phyloP scores from a whole-genome alignment of 2,329 filamentous ascomycete genomes.

The Exserohilum turcica region DNA sequence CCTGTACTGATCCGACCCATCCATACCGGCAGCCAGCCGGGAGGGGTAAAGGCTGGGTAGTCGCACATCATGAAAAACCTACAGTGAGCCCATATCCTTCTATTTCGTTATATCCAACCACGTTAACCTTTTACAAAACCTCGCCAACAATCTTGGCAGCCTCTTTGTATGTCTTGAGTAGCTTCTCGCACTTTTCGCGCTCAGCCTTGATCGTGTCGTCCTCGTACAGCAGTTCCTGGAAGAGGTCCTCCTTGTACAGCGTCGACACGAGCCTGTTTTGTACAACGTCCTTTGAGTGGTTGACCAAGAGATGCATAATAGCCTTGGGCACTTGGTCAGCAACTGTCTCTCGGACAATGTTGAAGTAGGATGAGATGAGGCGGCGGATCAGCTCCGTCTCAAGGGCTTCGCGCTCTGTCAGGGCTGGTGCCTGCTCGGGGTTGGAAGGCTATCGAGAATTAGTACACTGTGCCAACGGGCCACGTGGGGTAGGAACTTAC shows the following conservation, averaged over 20 bases:
- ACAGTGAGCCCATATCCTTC: slow-evolving; percentile 8
- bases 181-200: slow-evolving; percentile 96
- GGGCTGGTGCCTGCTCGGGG: slow-evolving; percentile 72
- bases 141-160: slow-evolving; percentile 98
- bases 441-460: slow-evolving; percentile 43
- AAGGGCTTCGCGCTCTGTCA: slow-evolving; percentile 94
- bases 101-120: slow-evolving; percentile 22
- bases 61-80: slow-evolving; percentile 17
- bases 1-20: neutral
- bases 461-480: slow-evolving; percentile 14
- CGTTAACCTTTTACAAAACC: slow-evolving; percentile 57
- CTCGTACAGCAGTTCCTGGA: slow-evolving; percentile 93
- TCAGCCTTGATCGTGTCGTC: slow-evolving; percentile 97
- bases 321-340: slow-evolving; percentile 98
- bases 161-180: slow-evolving; percentile 94
- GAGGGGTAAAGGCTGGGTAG: slow-evolving; percentile 1
- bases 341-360: slow-evolving; percentile 98
- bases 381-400: slow-evolving; percentile 97
- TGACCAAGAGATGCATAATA: slow-evolving; percentile 97
- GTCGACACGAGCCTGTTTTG: slow-evolving; percentile 96
- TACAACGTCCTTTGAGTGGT: slow-evolving; percentile 96
- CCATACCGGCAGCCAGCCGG: neutral
- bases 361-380: slow-evolving; percentile 97
- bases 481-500: slow-evolving; percentile 55
- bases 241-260: slow-evolving; percentile 88